Evolutionary conservation across 2,329 filamentous ascomycete species (phyloP).

Genomic region (Kalmusia sp.): DNA sequence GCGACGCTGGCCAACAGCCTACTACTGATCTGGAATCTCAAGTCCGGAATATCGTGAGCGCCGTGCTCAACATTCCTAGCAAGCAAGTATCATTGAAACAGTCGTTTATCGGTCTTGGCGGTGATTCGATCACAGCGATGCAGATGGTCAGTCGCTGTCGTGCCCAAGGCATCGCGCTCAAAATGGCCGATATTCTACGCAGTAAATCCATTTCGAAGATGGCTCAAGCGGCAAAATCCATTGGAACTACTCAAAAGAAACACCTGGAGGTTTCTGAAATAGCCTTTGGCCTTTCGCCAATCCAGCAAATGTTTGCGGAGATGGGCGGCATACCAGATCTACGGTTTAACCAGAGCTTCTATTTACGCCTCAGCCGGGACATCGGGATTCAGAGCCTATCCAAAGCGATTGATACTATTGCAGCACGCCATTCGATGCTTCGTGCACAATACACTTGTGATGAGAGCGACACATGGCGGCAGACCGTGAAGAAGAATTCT

Average conservation of each 20-base stretch:
- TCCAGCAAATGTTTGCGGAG: slow-evolving; percentile 18
- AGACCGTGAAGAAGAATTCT: slow-evolving; percentile 8
- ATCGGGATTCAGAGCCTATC: background rate
- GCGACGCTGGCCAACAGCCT: background rate
- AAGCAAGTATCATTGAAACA: background rate
- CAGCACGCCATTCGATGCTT: slow-evolving; percentile 22
- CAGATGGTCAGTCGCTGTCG: background rate
- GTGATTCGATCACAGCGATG: slow-evolving; percentile 2
- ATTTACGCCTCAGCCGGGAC: background rate
- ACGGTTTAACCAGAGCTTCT: slow-evolving; percentile 4
- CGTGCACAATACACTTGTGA: slow-evolving; percentile 17
- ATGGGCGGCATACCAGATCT: slow-evolving; percentile 5
- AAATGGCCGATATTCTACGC: slow-evolving; percentile 13
- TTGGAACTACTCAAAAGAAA: background rate
- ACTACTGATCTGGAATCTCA: background rate
- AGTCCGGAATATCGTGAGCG: background rate
- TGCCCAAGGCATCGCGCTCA: slow-evolving; percentile 1
- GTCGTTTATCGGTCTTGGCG: background rate
- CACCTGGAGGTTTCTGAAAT: slow-evolving; percentile 8
- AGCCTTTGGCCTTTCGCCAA: slow-evolving; percentile 18
- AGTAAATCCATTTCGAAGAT: slow-evolving; percentile 1
- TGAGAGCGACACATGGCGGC: slow-evolving; percentile 20
- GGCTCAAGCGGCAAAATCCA: background rate
- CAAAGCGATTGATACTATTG: slow-evolving; percentile 9
- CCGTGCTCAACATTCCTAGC: background rate